These are phyloP conservation scores for Plasmodium gonderi DNA, from an alignment of 169 alveolate species.

Conservation along the genomic window DNA sequence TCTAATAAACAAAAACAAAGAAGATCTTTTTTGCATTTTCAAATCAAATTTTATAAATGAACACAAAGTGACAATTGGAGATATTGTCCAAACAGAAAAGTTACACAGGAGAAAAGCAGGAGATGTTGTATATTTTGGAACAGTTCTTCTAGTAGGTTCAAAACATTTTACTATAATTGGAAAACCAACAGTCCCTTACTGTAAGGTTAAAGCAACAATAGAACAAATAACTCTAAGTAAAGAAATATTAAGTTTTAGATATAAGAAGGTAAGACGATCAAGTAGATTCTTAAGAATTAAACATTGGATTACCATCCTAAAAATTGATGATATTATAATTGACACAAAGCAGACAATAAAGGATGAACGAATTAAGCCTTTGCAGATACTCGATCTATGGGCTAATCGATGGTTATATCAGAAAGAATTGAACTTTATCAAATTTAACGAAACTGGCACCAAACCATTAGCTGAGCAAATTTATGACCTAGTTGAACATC, in stretches of 20 bases:
- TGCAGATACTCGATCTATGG: slow-evolving; percentile 88
- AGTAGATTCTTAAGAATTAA: slow-evolving; percentile 88
- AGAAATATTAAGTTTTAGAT: slow-evolving; percentile 88
- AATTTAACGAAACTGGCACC: slow-evolving; percentile 49
- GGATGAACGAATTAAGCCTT: slow-evolving; percentile 76
- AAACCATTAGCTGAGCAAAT: slow-evolving; percentile 74
- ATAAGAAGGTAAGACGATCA: slow-evolving; percentile 86
- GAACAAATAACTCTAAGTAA: slow-evolving; percentile 91
- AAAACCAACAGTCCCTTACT: slow-evolving; percentile 92
- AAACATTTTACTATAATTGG: slow-evolving; percentile 90
- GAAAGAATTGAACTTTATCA: slow-evolving; percentile 84
- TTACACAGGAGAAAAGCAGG: slow-evolving; percentile 87
- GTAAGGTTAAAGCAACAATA: slow-evolving; percentile 88
- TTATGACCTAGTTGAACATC: slow-evolving; percentile 79
- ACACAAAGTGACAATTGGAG: slow-evolving; percentile 89
- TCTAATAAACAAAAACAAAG: slow-evolving; percentile 27
- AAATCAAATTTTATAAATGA: slow-evolving; percentile 82
- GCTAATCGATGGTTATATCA: slow-evolving; percentile 90
- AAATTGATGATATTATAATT: slow-evolving; percentile 86
- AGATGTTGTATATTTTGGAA: slow-evolving; percentile 86
- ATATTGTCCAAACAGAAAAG: slow-evolving; percentile 89
- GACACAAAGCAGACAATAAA: slow-evolving; percentile 62
- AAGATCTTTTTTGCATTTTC: slow-evolving; percentile 80
- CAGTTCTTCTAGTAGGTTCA: slow-evolving; percentile 89
- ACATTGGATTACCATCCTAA: slow-evolving; percentile 89